These are phyloP conservation scores for Penicillium sp. DNA, from an alignment of 2,329 filamentous ascomycete genomes.

Conservation along the genomic window DNA sequence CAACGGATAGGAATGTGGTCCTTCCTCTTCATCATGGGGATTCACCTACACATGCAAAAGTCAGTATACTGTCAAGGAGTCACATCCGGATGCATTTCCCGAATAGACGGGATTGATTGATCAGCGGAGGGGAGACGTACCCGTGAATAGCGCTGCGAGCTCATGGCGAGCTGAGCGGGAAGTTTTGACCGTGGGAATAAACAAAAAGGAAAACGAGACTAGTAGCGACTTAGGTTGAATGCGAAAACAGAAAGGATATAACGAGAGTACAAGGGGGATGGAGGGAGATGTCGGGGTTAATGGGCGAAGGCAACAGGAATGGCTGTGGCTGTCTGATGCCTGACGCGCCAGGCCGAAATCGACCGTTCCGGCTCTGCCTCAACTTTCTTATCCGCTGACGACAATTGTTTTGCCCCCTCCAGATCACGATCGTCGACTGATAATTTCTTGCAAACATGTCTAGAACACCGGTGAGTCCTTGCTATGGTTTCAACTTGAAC, in stretches of 20 bases:
- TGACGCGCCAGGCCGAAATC: conserved; percentile 15
- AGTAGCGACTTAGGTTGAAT: conserved; percentile 10
- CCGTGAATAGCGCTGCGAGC: conserved; percentile 49
- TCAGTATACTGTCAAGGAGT: conserved; percentile 13
- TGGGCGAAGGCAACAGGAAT: conserved; percentile 22
- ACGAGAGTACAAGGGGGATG: conserved; percentile 18
- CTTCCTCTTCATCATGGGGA: conserved; percentile 44
- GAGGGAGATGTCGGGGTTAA: conserved; percentile 21
- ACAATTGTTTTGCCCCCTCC: background rate
- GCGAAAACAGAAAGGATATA: conserved; percentile 20
- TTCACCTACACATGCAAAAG: conserved; percentile 37
- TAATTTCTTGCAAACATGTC: conserved; percentile 22
- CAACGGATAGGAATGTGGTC: conserved; percentile 31
- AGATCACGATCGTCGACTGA: conserved; percentile 1
- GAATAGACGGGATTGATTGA: too few species aligned
- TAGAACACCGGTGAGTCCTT: conserved; percentile 21
- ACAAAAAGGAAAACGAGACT: conserved; percentile 20
- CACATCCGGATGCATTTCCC: conserved; percentile 14
- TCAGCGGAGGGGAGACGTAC: conserved; percentile 34
- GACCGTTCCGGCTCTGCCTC: conserved; percentile 9
- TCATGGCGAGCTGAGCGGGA: conserved; percentile 45
- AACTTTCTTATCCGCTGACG: background rate
- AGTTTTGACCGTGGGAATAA: conserved; percentile 14
- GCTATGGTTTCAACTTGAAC: background rate
- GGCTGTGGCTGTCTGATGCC: conserved; percentile 19